Evolutionary conservation across 768 basidiomycete species (phyloP).

Genomic region (Tylopilus sp.): DNA sequence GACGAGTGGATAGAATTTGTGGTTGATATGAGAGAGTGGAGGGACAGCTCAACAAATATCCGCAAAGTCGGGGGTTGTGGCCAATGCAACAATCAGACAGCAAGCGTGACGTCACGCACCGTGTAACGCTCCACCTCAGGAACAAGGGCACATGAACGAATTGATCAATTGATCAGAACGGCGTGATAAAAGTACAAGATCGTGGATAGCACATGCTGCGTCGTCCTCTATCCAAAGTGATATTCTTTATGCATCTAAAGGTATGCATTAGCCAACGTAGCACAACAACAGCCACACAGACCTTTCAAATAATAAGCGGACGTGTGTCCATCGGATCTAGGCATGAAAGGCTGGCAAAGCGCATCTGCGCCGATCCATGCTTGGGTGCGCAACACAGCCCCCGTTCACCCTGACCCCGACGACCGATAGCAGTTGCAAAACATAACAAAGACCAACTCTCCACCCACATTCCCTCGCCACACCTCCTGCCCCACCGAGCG

Average conservation of each 20-base stretch:
- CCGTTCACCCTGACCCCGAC: conserved; percentile 1
- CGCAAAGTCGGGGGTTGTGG: conserved; percentile 19
- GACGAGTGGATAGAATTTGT: conserved; percentile 1
- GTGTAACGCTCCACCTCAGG: conserved; percentile 11
- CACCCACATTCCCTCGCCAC: conserved; percentile 2
- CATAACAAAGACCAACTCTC: conserved; percentile 4
- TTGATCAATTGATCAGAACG: conserved; percentile 30
- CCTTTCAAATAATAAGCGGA: conserved; percentile 18
- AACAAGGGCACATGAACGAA: not conserved
- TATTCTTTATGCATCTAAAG: conserved; percentile 7
- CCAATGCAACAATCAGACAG: conserved; percentile 6
- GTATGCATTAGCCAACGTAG: conserved; percentile 3
- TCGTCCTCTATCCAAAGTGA: conserved; percentile 15
- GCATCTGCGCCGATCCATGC: conserved; percentile 10
- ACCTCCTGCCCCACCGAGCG: conserved; percentile 63
- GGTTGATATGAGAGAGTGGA: conserved; percentile 11
- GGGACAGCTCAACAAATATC: conserved; percentile 18
- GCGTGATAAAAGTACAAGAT: conserved; percentile 27
- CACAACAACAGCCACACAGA: conserved; percentile 1
- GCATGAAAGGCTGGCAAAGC: conserved; percentile 3
- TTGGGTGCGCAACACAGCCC: conserved; percentile 5
- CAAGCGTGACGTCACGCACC: conserved; percentile 34
- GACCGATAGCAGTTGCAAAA: conserved; percentile 2
- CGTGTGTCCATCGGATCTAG: conserved; percentile 14
- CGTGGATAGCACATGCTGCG: conserved; percentile 2